Conservation (phyloP, 106 monocot species). For the Phalaenopsis equestris region DNA sequence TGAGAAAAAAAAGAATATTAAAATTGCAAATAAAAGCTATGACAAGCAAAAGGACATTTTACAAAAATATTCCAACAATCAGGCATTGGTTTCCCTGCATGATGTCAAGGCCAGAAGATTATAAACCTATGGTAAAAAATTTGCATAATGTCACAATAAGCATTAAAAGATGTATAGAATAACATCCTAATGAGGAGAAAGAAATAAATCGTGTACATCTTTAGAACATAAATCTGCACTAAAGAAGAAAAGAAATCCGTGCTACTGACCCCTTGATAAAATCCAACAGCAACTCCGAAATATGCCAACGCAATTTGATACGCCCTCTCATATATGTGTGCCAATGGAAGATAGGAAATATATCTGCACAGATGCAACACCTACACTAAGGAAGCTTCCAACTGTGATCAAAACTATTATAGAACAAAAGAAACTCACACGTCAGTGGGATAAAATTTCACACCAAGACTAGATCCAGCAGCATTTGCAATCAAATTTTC, state of each 20-base stretch:
- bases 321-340: conserved; percentile 89
- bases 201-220: background rate
- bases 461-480: conserved; percentile 37
- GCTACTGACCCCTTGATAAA: conserved; percentile 85
- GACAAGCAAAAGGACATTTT: background rate
- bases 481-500: conserved; percentile 83
- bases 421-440: conserved; percentile 35
- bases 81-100: background rate
- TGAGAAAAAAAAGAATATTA: background rate
- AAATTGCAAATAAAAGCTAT: background rate
- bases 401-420: background rate
- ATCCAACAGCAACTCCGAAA: conserved; percentile 76
- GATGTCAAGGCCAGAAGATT: background rate
- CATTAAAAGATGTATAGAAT: background rate
- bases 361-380: conserved; percentile 39
- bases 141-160: background rate
- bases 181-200: background rate
- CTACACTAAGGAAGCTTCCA: background rate
- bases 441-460: conserved; percentile 69
- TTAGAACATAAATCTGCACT: background rate
- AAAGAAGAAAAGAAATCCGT: background rate
- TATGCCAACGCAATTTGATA: conserved; percentile 64
- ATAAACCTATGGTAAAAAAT: background rate
- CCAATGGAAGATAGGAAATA: conserved; percentile 94
- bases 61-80: background rate